Conservation (phyloP, 2,329 filamentous ascomycete genomes). For the Xylaria sp. region DNA sequence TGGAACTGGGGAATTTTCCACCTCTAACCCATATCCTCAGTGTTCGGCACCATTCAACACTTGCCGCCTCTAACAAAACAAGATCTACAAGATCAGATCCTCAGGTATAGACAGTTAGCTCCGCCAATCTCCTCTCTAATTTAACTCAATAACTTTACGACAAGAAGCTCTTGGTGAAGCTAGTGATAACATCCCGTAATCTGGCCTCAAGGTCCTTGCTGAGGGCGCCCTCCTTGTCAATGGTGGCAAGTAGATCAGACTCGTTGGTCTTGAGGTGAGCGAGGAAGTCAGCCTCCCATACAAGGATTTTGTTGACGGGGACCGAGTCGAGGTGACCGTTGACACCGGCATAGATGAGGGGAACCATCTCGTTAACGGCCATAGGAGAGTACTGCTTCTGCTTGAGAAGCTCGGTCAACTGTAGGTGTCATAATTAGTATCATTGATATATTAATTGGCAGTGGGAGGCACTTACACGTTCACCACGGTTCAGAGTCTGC, state of each 20-base stretch:
- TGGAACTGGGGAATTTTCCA: conserved; percentile 53
- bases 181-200: conserved; percentile 75
- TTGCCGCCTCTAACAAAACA: conserved; percentile 56
- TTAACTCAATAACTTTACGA: conserved; percentile 51
- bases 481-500: conserved; percentile 97
- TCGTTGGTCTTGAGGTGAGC: conserved; percentile 91
- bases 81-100: conserved; percentile 42
- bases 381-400: conserved; percentile 99
- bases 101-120: conserved; percentile 56
- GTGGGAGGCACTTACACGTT: conserved; percentile 73
- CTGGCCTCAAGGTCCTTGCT: conserved; percentile 91
- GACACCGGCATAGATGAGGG: conserved; percentile 98
- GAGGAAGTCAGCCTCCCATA: conserved; percentile 95
- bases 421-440: conserved; percentile 36
- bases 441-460: neutral
- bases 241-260: conserved; percentile 78
- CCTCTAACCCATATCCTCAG: conserved; percentile 52
- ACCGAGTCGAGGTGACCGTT: conserved; percentile 91
- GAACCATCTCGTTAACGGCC: conserved; percentile 99
- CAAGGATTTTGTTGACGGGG: conserved; percentile 87
- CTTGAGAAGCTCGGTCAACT: conserved; percentile 96
- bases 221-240: conserved; percentile 93
- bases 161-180: conserved; percentile 94
- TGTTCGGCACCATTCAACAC: conserved; percentile 54
- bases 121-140: conserved; percentile 40